A percentile compares a stretch with the other conserved stretches of the same genome.
phyloP scores from a whole-genome alignment of 2,329 filamentous ascomycete species.

The Thielaviopsis euricoi region DNA sequence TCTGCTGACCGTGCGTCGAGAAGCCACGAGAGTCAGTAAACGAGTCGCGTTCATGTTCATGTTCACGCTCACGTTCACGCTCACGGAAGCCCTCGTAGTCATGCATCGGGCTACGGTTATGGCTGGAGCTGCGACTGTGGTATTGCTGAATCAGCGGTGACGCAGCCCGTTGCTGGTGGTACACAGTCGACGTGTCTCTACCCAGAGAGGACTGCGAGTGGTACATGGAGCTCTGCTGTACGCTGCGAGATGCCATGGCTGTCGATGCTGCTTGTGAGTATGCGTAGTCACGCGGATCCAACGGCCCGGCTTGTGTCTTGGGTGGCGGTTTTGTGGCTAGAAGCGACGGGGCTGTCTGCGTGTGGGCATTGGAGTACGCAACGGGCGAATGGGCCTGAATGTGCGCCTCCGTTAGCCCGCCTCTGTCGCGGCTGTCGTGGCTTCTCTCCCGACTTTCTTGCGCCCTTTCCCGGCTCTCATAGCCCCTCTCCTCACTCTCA shows the following conservation, averaged over 20 bases:
- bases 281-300: neutral
- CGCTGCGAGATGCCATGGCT: neutral
- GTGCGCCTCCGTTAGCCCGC: conserved; percentile 5
- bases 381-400: neutral
- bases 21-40: neutral
- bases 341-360: conserved; percentile 8
- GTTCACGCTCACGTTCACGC: no score
- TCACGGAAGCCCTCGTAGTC: no score
- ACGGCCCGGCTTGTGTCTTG: neutral
- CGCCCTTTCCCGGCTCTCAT: neutral
- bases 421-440: neutral
- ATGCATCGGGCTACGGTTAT: neutral
- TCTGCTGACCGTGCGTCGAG: conserved; percentile 1
- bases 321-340: neutral
- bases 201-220: conserved; percentile 3
- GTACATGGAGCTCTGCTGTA: conserved; percentile 7
- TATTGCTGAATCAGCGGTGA: conserved; percentile 6
- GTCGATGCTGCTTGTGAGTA: neutral
- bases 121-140: neutral
- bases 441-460: neutral
- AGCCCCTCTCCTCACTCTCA: neutral
- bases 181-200: neutral
- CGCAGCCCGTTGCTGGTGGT: neutral
- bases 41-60: neutral
- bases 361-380: conserved; percentile 8